Evolutionary conservation across 2,329 filamentous ascomycete genomes (phyloP), one percentile per base, ranked within the genome.

Genomic region (Sordariomycetes sp.): DNA sequence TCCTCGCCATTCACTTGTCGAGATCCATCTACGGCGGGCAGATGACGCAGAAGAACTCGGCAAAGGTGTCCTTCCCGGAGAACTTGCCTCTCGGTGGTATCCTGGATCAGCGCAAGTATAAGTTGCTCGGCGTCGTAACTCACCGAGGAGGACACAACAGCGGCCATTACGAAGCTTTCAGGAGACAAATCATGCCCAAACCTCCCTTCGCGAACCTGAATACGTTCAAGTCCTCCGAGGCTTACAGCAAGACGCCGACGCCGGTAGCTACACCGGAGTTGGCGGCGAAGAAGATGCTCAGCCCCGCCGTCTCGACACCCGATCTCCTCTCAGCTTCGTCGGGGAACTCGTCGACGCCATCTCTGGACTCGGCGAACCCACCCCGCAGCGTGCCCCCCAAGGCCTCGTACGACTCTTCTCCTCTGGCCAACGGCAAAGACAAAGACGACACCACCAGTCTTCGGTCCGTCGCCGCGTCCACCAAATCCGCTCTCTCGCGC

Each of bases 141-240:
- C 92, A 98, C 54, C 94, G 94, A 50, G 92, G 92, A 24, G 93
- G 85, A 41, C 92, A 98, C 54, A 82, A 94, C 51, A 94, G 87
- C 48, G 92, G 92, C 1, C 92, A 98, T 53, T 98, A 98, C 61
- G 92, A 98, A 56, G 90, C 87, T 1, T 96, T 96, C 57, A 75
- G 92, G 21, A 75, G 92, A 24, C 92, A 96, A 57, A 82, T 85
- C 38, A 61, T 86, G 8, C 76, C 80, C 11, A 35, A 32, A 33
- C 64, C 82, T 4, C 88, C 88, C 0, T 96, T 79, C 52, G 83
- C 86, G 2, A 95, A 90, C 7, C 78, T 83, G 0, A 80, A 84
- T 45, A 79, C 78, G 0, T 90, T 94, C 57, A 81, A 83, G 39
- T 71, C 72, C 6, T 83, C 84, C 24, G 80, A 78, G 6, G 75